Conservation (phyloP, 805 yeast species). For the Wickerhamomyces canadensis region DNA sequence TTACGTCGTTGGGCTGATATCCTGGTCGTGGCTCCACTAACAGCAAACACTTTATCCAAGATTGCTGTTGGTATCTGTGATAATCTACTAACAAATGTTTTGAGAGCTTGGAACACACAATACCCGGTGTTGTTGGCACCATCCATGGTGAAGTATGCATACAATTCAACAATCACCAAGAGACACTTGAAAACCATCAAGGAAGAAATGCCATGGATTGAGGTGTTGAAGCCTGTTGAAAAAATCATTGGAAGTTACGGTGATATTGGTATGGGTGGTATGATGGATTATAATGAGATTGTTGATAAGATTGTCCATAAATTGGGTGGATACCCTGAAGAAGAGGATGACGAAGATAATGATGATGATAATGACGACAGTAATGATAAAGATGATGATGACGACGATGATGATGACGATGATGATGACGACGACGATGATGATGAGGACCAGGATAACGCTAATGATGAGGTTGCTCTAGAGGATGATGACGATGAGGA, state of each 20-base stretch:
- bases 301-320: constrained; percentile 78
- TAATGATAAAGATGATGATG: constrained; percentile 44
- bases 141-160: constrained; percentile 91
- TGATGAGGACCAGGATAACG: constrained; percentile 12
- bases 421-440: constrained; percentile 31
- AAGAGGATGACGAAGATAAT: constrained; percentile 43
- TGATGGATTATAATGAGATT: constrained; percentile 96
- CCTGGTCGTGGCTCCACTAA: constrained; percentile 85
- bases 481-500: constrained; percentile 15
- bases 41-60: constrained; percentile 89
- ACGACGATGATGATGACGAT: constrained; percentile 34
- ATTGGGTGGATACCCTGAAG: constrained; percentile 57
- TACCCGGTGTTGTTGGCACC: constrained; percentile 90
- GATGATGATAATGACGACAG: constrained; percentile 40
- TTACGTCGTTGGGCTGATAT: constrained; percentile 96
- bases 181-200: constrained; percentile 69
- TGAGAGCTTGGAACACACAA: constrained; percentile 93
- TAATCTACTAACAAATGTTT: constrained; percentile 81
- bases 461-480: constrained; percentile 10
- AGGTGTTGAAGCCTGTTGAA: constrained; percentile 89
- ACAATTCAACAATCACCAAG: constrained; percentile 83
- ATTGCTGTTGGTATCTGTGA: constrained; percentile 90
- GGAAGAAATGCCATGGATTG: constrained; percentile 95
- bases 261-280: constrained; percentile 99
- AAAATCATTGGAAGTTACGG: constrained; percentile 91